Evolutionary conservation across 164 flowering plant species (phyloP).

Genomic region (Berberis thunbergii): DNA sequence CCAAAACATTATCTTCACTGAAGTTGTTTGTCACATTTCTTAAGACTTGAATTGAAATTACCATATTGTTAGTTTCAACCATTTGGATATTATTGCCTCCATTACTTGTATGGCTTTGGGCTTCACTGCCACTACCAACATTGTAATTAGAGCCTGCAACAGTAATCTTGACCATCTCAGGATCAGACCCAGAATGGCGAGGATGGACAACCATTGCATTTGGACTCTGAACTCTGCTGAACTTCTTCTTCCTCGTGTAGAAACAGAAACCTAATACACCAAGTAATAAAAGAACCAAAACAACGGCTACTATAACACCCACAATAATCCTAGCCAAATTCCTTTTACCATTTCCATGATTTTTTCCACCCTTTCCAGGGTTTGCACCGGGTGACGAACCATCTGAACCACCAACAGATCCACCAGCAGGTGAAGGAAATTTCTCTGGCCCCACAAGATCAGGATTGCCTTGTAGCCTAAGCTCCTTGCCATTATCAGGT

Average conservation of each 20-base stretch:
- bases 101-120: conserved; percentile 31
- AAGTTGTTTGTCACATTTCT: conserved; percentile 80
- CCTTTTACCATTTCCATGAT: conserved; percentile 8
- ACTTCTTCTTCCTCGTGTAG: conserved; percentile 31
- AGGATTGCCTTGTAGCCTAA: conserved; percentile 38
- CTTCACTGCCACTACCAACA: conserved; percentile 31
- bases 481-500: conserved; percentile 18
- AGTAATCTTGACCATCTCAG: conserved; percentile 49
- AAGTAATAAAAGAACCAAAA: conserved; percentile 15
- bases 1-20: conserved; percentile 62
- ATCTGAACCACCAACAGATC: conserved; percentile 6
- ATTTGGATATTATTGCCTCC: conserved; percentile 47
- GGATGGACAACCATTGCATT: conserved; percentile 58
- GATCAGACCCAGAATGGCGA: conserved; percentile 50
- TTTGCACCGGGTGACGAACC: conserved; percentile 4
- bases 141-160: conserved; percentile 37
- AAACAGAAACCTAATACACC: conserved; percentile 29
- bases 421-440: conserved; percentile 17
- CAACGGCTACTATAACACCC: conserved; percentile 37
- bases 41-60: conserved; percentile 75
- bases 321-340: conserved; percentile 24
- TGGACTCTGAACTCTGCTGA: conserved; percentile 42
- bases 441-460: conserved; percentile 37
- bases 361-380: not conserved
- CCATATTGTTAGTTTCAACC: conserved; percentile 66